Evolutionary conservation across 106 monocot species (phyloP), one percentile per base, ranked within the genome.

Genomic region (Acorus gramineus): DNA sequence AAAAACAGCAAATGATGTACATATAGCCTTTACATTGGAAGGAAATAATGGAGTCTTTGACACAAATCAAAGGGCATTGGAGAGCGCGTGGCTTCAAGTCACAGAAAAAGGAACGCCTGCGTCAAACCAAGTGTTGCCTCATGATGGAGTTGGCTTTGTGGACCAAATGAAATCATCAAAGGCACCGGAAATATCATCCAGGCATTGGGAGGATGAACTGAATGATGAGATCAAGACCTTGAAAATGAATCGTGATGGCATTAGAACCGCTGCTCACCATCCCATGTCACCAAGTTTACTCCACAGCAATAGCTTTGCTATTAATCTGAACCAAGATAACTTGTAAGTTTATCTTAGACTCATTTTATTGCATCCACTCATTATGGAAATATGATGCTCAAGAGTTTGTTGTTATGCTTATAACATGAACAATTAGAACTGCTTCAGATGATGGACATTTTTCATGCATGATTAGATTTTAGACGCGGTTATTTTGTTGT

Each of bases 51-150:
- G 51, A 59, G 52, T 7, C 8, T 13, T 28, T 47, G 44, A 13
- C 12, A 50, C 44, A 2, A 65, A 42, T 12, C 14, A 43, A 52
- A n/a, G 66, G 14, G 7, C 55, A 58, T 60, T 86, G n/a, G 89
- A 93, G 59, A 81, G 71, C 71, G 93, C 86, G 60, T 89, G 87
- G 92, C 79, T 82, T 63, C 87, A 87, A 72, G 59, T 60, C 52
- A 61, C 74, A 47, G 79, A 79, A 64, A 84, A 77, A 12, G 61
- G 62, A 64, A 59, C 56, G 59, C 48, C 74, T 46, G 75, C 72
- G 53, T 74, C 80, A 3, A 87, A 73, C 55, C 80, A 80, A 72
- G 58, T 70, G 58, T 51, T 78, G 55, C 77, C 75, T 9, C 80
- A 84, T 66, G 70, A 64, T 79, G 72, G 79, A 42, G 11, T 49